Percentiles rank a stretch among this genome's conserved stretches.
These are phyloP conservation scores for Glycine soja DNA, from an alignment of 306 rosid species.

Conservation along the genomic window DNA sequence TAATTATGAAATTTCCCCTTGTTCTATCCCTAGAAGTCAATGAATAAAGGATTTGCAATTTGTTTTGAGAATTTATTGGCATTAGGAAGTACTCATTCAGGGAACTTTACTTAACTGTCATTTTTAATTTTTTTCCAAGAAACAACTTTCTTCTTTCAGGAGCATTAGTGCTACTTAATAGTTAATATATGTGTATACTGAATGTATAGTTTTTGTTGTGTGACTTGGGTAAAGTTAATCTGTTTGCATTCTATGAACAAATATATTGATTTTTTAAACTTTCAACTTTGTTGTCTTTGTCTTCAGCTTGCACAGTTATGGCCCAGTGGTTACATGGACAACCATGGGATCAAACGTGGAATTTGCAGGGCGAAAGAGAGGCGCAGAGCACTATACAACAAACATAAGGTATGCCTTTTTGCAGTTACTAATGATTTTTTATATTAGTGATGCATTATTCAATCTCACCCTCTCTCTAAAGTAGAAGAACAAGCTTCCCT, in stretches of 20 bases:
- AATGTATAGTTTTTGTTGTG: constrained; percentile 4
- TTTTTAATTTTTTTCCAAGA: constrained; percentile 14
- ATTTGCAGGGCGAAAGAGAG: constrained; percentile 94
- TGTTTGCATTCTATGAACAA: constrained; percentile 27
- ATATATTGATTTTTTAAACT: constrained; percentile 15
- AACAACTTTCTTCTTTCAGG: constrained; percentile 30
- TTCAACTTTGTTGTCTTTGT: constrained; percentile 41
- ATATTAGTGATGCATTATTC: constrained; percentile 13
- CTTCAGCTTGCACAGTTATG: constrained; percentile 91
- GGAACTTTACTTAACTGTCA: not conserved
- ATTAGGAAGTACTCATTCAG: constrained; percentile 21
- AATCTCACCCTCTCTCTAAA: constrained; percentile 24
- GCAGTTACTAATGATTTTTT: constrained; percentile 32
- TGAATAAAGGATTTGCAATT: constrained; percentile 27
- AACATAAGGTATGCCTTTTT: constrained; percentile 67
- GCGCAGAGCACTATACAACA: constrained; percentile 66
- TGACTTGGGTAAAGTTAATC: constrained; percentile 20
- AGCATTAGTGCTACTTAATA: constrained; percentile 20
- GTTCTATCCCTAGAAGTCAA: not conserved
- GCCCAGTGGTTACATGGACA: constrained; percentile 97
- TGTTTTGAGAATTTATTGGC: constrained; percentile 27
- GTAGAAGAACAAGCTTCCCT: not conserved
- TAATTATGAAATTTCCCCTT: constrained; percentile 20
- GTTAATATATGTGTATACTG: not conserved
- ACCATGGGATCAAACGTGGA: constrained; percentile 95